Conservation (phyloP, 257 asterid genomes). For the Cinchona pubescens region DNA sequence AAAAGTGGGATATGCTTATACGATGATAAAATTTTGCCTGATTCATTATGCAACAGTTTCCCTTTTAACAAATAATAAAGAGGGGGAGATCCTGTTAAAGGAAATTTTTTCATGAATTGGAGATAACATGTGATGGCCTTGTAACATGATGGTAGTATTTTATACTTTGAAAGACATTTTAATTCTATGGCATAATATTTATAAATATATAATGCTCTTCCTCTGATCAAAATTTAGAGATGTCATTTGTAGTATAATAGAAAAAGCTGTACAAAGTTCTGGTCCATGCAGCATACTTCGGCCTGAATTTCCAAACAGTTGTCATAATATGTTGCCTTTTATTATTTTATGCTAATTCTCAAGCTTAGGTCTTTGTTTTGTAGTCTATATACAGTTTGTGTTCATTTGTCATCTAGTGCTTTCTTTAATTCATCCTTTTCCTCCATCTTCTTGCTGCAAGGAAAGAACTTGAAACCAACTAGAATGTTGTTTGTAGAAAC, state of each 20-base stretch:
- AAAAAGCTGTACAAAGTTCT: background rate
- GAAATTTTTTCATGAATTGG: background rate
- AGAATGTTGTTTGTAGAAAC: background rate
- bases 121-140: background rate
- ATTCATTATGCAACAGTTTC: background rate
- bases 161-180: no score
- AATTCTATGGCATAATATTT: background rate
- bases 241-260: background rate
- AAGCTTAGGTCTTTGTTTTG: background rate
- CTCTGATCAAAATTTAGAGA: background rate
- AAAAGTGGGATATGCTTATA: no score
- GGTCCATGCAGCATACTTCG: background rate
- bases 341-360: background rate
- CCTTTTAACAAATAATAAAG: background rate
- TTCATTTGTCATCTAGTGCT: background rate
- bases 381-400: background rate
- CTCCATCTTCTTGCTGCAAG: background rate
- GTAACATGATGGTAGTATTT: no score
- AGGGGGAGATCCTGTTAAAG: background rate
- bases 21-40: background rate
- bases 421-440: background rate
- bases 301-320: background rate
- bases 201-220: background rate
- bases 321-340: background rate
- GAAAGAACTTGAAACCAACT: background rate